Base-by-base conservation (phyloP, 2,329 filamentous ascomycete species). In the Cytospora leucostoma region DNA sequence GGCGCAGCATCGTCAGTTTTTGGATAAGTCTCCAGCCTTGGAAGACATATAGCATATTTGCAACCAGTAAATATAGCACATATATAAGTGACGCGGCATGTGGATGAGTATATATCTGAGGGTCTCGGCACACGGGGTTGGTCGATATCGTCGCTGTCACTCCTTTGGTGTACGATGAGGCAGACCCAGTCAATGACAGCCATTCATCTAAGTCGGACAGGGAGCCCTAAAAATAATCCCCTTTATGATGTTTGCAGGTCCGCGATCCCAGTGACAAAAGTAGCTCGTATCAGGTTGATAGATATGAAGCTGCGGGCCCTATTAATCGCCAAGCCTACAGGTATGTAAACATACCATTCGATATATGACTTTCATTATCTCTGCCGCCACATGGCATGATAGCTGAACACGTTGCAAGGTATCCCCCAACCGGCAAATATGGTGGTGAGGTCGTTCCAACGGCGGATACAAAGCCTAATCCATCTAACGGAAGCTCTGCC, bases 401-500 rank as follows among this genome's bases (percentile, higher is more conserved):
- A 21, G 8, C 8, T 21, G 8, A 3, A 21, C 0, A 21, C 6
- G 12, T 7, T 44, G 3, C 35, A 37, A 37, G 35, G 35, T 6
- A 6, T 37, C 12, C 35, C n/a, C 2, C n/a, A 11, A 47, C 7
- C 3, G 44, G n/a, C 40, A 19, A 19, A 6, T 19, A 19, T n/a
- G 1, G 17, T 5, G 17, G 40, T 17, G 17, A n/a, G 40, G 40
- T 17, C 13, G 7, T 19, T 13, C n/a, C 40, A 44, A 7, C 17
- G 6, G 17, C 17, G 15, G 17, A 44, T 21, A 8, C 15, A 21
- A 47, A 4, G 21, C 59, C 59, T 13, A 33, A 56, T 62, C 50
- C 52, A 62, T 62, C 33, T 50, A 38, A 56, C 59, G 59, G 59
- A 56, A 50, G 59, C 52, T 38, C 52, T 40, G 32, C 38, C 37